Evolutionary conservation across 148 eudicot species (phyloP).

Genomic region (Oxyria digyna): DNA sequence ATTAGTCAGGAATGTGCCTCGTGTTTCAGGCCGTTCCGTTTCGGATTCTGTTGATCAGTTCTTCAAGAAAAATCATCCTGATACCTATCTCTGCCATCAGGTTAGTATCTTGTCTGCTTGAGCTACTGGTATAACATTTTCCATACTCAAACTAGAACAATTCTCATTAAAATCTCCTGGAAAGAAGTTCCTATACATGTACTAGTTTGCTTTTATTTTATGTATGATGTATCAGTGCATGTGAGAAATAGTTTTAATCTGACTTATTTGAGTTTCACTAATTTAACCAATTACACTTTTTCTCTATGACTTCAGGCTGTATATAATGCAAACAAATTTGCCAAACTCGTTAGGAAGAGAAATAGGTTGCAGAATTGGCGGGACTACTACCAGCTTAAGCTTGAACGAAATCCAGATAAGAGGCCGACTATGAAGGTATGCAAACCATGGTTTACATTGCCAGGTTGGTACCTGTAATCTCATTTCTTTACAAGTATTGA

Average conservation of each 20-base stretch:
- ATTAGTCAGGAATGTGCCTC: constrained; percentile 80
- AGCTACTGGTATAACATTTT: neutral
- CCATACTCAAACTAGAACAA: neutral
- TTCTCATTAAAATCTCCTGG: neutral
- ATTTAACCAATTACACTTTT: neutral
- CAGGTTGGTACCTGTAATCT: neutral
- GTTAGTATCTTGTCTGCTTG: constrained; percentile 19
- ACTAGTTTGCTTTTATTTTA: neutral
- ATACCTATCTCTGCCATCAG: constrained; percentile 89
- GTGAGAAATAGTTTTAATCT: neutral
- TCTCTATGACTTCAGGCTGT: constrained; percentile 38
- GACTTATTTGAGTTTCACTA: neutral
- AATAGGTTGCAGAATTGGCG: constrained; percentile 70
- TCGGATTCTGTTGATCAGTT: constrained; percentile 74
- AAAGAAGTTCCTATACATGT: neutral
- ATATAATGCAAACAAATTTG: constrained; percentile 82
- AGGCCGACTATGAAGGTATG: constrained; percentile 64
- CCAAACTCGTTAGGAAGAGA: constrained; percentile 55
- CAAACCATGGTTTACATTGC: neutral
- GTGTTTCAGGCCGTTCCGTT: constrained; percentile 48
- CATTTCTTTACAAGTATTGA: neutral
- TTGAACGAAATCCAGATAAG: constrained; percentile 70
- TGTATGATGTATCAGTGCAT: neutral
- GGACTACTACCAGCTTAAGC: constrained; percentile 78
- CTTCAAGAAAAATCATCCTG: constrained; percentile 71